These are phyloP conservation scores for Pleomassaria siparia DNA, from an alignment of 2,329 filamentous ascomycete species.

Conservation along the genomic window DNA sequence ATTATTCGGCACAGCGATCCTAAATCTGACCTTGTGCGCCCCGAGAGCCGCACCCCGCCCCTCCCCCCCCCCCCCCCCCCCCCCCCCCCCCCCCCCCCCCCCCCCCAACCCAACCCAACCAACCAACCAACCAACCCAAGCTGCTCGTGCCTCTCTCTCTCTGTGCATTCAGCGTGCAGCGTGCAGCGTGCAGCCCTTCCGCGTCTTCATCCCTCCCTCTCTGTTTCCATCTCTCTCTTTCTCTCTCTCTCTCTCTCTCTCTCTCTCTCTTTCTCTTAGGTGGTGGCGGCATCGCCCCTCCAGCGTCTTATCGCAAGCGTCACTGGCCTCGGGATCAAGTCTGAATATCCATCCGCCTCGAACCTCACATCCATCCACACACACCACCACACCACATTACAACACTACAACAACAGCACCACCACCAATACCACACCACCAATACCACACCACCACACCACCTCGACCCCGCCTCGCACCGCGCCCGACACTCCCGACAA, in stretches of 20 bases:
- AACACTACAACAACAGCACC: no score
- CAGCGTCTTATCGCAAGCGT: conserved; percentile 30
- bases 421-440: no score
- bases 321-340: conserved; percentile 30
- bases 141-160: conserved; percentile 35
- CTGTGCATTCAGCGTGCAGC: conserved; percentile 3
- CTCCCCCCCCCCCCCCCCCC: no score
- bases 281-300: conserved; percentile 27
- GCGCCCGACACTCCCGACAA: conserved; percentile 18
- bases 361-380: no score
- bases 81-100: no score
- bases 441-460: conserved; percentile 15
- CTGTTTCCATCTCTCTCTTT: not conserved
- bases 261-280: not conserved
- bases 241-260: conserved; percentile 12
- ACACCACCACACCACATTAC: no score
- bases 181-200: conserved; percentile 20
- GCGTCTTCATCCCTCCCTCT: conserved; percentile 12
- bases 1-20: conserved; percentile 15
- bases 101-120: no score
- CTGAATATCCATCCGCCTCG: conserved; percentile 34
- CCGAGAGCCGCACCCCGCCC: conserved; percentile 29
- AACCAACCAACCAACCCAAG: no score
- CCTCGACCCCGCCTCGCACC: conserved; percentile 14
- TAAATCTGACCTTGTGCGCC: conserved; percentile 24